Evolutionary conservation across 768 basidiomycete species (phyloP).

Genomic region (Dacryopinax primogenitus): DNA sequence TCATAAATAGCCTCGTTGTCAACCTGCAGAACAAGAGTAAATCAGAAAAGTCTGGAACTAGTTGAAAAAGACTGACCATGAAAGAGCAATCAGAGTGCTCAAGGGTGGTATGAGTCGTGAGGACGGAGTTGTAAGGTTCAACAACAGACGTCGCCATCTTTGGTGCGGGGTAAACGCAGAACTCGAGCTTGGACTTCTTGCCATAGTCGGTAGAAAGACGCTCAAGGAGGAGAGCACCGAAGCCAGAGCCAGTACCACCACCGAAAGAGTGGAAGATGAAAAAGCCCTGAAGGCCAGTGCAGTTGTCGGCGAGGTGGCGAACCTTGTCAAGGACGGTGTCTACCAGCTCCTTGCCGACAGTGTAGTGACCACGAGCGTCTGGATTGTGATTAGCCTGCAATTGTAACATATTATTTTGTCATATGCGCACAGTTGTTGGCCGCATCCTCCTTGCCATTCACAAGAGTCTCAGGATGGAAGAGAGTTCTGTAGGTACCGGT

Average conservation of each 20-base stretch:
- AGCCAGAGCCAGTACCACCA: slow-evolving; percentile 98
- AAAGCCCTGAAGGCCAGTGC: slow-evolving; percentile 96
- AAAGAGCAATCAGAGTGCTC: slow-evolving; percentile 99
- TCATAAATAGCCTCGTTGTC: slow-evolving; percentile 99
- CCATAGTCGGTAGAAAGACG: slow-evolving; percentile 96
- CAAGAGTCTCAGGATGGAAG: slow-evolving; percentile 97
- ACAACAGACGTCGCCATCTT: slow-evolving; percentile 92
- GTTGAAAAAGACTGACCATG: slow-evolving; percentile 48
- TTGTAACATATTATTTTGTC: slow-evolving; percentile 1
- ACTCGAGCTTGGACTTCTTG: slow-evolving; percentile 98
- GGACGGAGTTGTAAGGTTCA: slow-evolving; percentile 82
- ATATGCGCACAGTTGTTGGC: slow-evolving; percentile 87
- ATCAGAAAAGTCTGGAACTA: background rate
- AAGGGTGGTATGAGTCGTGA: slow-evolving; percentile 97
- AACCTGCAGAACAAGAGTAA: slow-evolving; percentile 43
- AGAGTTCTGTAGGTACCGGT: slow-evolving; percentile 90
- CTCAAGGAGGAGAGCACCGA: slow-evolving; percentile 94
- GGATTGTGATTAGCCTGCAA: slow-evolving; percentile 10
- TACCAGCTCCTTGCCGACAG: slow-evolving; percentile 95
- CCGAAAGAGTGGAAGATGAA: slow-evolving; percentile 99
- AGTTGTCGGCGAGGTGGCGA: slow-evolving; percentile 94
- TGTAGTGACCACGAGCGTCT: slow-evolving; percentile 99
- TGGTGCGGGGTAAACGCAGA: slow-evolving; percentile 93
- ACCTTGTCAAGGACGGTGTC: slow-evolving; percentile 95
- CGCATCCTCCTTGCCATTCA: slow-evolving; percentile 98